A percentile compares a stretch with the other conserved stretches of the same genome.
phyloP scores from a whole-genome alignment of 768 basidiomycete species.

The Leccinum fibrillosum region DNA sequence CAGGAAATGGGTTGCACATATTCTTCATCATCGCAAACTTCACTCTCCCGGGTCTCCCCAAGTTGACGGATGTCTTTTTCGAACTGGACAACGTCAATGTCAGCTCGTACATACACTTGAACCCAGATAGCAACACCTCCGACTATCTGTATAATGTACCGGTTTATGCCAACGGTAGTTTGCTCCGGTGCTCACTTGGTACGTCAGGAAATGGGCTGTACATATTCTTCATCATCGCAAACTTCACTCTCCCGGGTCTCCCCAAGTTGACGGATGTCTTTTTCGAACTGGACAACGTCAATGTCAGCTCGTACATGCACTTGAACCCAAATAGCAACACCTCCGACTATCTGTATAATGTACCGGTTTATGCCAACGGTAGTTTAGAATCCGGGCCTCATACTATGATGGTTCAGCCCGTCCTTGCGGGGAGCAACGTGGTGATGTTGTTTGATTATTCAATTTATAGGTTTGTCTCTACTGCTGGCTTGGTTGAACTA shows the following conservation, averaged over 20 bases:
- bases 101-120: no score
- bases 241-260: background rate
- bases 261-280: background rate
- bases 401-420: conserved; percentile 8
- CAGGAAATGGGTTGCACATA: no score
- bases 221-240: conserved; percentile 19
- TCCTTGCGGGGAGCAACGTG: background rate
- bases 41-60: no score
- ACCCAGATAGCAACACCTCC: no score
- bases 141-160: no score
- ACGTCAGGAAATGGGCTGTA: conserved; percentile 13
- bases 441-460: conserved; percentile 19
- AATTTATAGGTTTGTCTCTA: conserved; percentile 13
- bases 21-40: no score
- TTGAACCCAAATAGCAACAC: background rate
- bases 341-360: conserved; percentile 12
- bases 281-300: conserved; percentile 8
- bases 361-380: conserved; percentile 12
- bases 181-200: background rate
- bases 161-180: no score
- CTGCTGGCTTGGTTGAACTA: background rate
- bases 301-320: conserved; percentile 1
- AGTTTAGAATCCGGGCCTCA: conserved; percentile 3
- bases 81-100: no score
- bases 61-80: no score